Conservation (phyloP, 148 eudicot species). For the Fagopyrum esculentum region DNA sequence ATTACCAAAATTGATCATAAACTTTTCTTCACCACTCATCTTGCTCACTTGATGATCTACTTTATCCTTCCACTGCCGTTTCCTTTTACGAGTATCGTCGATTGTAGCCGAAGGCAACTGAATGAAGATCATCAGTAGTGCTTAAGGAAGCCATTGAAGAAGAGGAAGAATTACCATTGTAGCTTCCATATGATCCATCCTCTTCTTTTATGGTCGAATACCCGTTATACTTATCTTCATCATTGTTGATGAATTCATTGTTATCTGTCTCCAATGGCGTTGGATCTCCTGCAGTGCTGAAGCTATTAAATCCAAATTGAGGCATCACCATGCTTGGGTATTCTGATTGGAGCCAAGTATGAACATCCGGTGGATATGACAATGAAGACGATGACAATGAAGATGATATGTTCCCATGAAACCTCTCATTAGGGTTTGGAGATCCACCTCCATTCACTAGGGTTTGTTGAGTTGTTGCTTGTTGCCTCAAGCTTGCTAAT, state of each 20-base stretch:
- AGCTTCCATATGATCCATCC: conserved; percentile 42
- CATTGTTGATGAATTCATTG: conserved; percentile 12
- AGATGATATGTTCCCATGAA: not conserved
- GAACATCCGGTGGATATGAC: conserved; percentile 45
- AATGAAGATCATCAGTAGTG: conserved; percentile 51
- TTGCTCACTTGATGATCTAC: not conserved
- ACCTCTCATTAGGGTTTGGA: conserved; percentile 17
- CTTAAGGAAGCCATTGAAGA: conserved; percentile 48
- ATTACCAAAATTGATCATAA: not conserved
- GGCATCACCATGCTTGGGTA: conserved; percentile 39
- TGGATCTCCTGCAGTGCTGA: conserved; percentile 24
- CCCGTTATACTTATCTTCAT: not conserved
- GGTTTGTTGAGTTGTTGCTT: conserved; percentile 36
- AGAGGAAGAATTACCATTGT: conserved; percentile 44
- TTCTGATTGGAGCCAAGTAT: conserved; percentile 61
- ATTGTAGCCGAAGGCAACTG: conserved; percentile 56
- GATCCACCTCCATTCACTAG: conserved; percentile 16
- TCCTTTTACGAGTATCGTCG: not conserved
- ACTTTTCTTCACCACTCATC: not conserved
- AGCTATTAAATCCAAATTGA: conserved; percentile 34
- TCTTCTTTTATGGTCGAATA: conserved; percentile 28
- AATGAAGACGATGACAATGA: conserved; percentile 8
- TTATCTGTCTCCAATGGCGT: conserved; percentile 24
- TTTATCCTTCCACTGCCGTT: not conserved
- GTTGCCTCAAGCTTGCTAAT: conserved; percentile 49